Evolutionary conservation across 805 yeast genomes (phyloP), one percentile per base, ranked within the genome.

Genomic region (Candida ovalis): DNA sequence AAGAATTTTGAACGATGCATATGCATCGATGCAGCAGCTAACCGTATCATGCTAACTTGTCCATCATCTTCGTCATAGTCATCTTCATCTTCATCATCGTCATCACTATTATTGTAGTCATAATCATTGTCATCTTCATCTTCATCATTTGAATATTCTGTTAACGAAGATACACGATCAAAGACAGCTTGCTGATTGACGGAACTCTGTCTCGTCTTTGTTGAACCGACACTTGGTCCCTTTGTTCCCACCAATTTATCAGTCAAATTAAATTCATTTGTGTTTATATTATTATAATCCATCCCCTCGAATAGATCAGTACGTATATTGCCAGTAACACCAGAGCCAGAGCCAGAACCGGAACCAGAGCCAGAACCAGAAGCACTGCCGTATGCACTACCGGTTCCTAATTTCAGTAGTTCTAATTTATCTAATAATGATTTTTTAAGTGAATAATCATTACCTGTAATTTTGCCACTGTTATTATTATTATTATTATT

Each of bases 1-100:
- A 45, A 36, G 36, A 54, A 22, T 23, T 48, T 54, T 4, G 64
- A 54, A 24, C 64, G 44, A 17, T 60, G 63, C 12, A 64, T 49
- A 28, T 53, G 57, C 28, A 54, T 50, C 1, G 68, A 63, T 1
- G 64, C 63, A 21, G 55, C 38, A 2, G 56, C 52, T 44, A 62
- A 52, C 47, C 62, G 51, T 4, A 61, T 51, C 23, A 54, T 44
- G 27, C 62, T 56, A 4, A 17, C 42, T 21, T 10, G 13, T 12
- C 33, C 41, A 21, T 43, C 46, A 4, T 40, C 39, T 1, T 42
- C 45, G 5, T 18, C 15, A 4, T 19, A 33, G 36, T 19, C n/a
- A 12, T 19, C 36, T 35, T 28, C 23, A n/a, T 17, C n/a, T 18
- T 35, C 41, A 22, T 42, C 27, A 7, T 33, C 37, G 21, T 40